phyloP scores from a whole-genome alignment of 257 asterid species.

The Solanum pennellii region DNA sequence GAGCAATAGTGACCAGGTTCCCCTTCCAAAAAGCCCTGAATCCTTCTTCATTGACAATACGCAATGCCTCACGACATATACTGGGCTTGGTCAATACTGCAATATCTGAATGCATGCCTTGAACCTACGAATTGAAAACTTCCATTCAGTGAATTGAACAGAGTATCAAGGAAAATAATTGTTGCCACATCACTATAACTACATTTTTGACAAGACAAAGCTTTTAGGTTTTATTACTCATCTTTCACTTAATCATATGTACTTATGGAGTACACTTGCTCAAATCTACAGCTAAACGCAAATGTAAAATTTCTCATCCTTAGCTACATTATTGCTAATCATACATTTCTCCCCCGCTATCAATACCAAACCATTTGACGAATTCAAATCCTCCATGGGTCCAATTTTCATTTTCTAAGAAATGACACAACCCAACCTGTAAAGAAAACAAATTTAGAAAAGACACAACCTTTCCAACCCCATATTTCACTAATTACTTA shows the following conservation, averaged over 20 bases:
- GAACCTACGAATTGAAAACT: slow-evolving; percentile 31
- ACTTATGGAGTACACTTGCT: neutral
- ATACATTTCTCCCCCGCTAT: neutral
- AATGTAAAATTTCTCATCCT: neutral
- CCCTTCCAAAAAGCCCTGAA: slow-evolving; percentile 96
- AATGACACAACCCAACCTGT: neutral
- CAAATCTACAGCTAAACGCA: neutral
- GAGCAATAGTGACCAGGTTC: slow-evolving; percentile 87
- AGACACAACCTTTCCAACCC: neutral
- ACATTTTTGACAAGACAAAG: neutral
- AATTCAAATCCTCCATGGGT: neutral
- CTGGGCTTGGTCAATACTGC: slow-evolving; percentile 64
- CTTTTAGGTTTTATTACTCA: neutral
- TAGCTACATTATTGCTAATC: neutral
- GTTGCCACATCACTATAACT: neutral
- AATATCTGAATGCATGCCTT: slow-evolving; percentile 93
- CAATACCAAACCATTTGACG: neutral
- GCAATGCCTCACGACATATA: slow-evolving; percentile 62
- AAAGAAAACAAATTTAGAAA: neutral
- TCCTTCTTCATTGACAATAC: slow-evolving; percentile 78
- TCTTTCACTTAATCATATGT: neutral
- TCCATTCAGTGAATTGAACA: neutral
- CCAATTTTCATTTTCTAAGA: neutral
- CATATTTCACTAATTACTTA: neutral
- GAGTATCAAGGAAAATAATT: neutral